These are phyloP conservation scores for Podaxis mareebaensis DNA, from an alignment of 768 basidiomycete species.

Conservation along the genomic window DNA sequence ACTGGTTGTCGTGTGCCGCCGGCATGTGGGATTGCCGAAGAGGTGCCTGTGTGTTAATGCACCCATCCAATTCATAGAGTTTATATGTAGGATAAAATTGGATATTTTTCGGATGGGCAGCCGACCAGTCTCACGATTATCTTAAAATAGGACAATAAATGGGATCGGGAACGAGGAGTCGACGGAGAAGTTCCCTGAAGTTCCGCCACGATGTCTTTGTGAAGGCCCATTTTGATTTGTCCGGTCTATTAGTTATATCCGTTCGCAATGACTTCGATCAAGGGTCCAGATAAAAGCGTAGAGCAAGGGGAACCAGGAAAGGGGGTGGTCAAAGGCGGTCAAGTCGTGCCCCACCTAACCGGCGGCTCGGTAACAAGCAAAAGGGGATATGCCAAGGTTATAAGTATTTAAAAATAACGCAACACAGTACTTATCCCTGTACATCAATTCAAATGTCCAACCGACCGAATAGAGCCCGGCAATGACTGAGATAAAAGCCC, in stretches of 20 bases:
- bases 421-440: not conserved
- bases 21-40: not conserved
- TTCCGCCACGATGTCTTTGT: not conserved
- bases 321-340: not conserved
- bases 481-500: not conserved
- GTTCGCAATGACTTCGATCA: not conserved
- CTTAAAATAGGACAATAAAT: not conserved
- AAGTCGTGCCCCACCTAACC: not conserved
- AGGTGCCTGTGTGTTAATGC: not conserved
- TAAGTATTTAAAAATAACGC: not conserved
- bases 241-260: too few species aligned
- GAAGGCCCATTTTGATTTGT: too few species aligned
- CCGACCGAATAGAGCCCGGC: not conserved
- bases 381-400: not conserved
- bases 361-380: not conserved
- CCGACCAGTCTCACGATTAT: conserved; percentile 6
- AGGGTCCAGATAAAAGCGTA: not conserved
- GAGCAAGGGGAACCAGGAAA: not conserved
- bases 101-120: conserved; percentile 1
- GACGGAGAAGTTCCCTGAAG: not conserved
- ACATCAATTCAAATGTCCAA: not conserved
- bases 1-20: not conserved
- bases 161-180: not conserved
- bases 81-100: not conserved
- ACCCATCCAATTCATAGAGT: not conserved